Base-by-base conservation (phyloP, 768 basidiomycete genomes). In the Termitomyces sp. region DNA sequence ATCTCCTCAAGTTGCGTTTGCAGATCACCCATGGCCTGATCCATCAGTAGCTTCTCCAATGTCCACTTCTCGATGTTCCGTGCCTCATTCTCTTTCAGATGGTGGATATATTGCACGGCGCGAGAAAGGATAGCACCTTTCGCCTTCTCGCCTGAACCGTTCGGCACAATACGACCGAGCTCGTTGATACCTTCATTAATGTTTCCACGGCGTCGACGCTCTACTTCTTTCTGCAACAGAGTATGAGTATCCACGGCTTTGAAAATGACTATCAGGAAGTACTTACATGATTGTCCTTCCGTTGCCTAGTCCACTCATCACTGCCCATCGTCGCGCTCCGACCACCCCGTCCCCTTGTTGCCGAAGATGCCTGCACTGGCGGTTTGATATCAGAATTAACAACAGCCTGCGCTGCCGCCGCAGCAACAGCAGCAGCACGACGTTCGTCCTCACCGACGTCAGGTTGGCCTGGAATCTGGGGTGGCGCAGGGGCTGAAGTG, bases 111-210 rank as follows among this genome's bases (percentile, higher is more conserved):
- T 66, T 91, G 86, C 40, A 94, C 94, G 2, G 95, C 93, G 36
- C 89, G 89, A 2, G 84, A 79, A 23, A 98, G 86, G 62, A 98
- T 89, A 3, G 90, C 89, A 20, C 93, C 92, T 69, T 98, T 97
- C 55, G 89, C 88, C 67, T 90, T 91, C 70, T 93, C 91, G 33
- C 91, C 91, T 0, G 89, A 86, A 30, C 87, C 90, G 64, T 87
- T 90, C 4, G 95, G 95, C 10, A 98, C 88, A 64, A 95, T 91
- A 0, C 87, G 83, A 0, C 90, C 89, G 16, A 98, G 86, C 66
- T 91, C 89, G 68, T 91, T 93, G 76, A 99, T 97, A 0, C 95
- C 95, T 62, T 95, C 91, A 73, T 96, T 97, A 75, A 99, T 98
- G 65, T 94, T 94, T 18, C 95, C 95, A 50, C 96, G 82, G 55